Percentiles rank a stretch among this genome's conserved stretches.
Evolutionary conservation across 1,139 yeast genomes (phyloP).

Genomic region (Yamadazyma pseudoaaseri): DNA sequence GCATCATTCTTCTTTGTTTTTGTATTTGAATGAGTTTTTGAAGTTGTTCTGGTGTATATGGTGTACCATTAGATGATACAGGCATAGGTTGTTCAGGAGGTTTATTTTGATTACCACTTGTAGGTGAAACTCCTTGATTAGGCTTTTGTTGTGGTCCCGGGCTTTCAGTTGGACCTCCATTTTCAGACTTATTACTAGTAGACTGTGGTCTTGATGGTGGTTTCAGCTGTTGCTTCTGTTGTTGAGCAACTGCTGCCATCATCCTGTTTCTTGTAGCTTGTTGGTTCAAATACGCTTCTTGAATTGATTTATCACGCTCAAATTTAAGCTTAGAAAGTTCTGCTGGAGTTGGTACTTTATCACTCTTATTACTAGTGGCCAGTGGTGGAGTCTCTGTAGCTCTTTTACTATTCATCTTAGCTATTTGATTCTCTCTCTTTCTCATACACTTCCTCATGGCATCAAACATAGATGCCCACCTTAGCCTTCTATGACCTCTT

Average conservation of each 20-base stretch:
- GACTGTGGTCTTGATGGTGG: slow-evolving; percentile 1
- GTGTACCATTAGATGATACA: slow-evolving; percentile 38
- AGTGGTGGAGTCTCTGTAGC: slow-evolving; percentile 18
- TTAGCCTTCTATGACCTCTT: slow-evolving; percentile 81
- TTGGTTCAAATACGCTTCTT: slow-evolving; percentile 65
- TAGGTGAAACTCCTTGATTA: slow-evolving; percentile 12
- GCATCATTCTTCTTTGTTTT: slow-evolving; percentile 50
- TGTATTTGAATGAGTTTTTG: slow-evolving; percentile 53
- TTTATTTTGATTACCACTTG: slow-evolving; percentile 7
- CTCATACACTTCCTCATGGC: slow-evolving; percentile 89
- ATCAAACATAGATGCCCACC: slow-evolving; percentile 96
- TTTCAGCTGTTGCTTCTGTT: slow-evolving; percentile 14
- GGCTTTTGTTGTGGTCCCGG: slow-evolving; percentile 1
- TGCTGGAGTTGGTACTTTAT: slow-evolving; percentile 68
- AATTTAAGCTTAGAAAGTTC: slow-evolving; percentile 78
- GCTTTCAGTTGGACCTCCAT: neutral
- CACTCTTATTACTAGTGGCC: slow-evolving; percentile 23
- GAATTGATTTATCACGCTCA: slow-evolving; percentile 82
- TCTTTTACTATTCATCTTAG: slow-evolving; percentile 35
- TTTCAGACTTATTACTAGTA: neutral
- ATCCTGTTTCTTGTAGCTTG: slow-evolving; percentile 23
- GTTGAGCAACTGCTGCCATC: slow-evolving; percentile 19
- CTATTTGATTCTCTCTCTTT: slow-evolving; percentile 63
- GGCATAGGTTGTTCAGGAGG: slow-evolving; percentile 3
- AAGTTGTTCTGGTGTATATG: slow-evolving; percentile 54